Percentiles rank a stretch among this genome's conserved stretches.
Conservation (phyloP, 2,329 filamentous ascomycete genomes). For the Neonectria sp. region DNA sequence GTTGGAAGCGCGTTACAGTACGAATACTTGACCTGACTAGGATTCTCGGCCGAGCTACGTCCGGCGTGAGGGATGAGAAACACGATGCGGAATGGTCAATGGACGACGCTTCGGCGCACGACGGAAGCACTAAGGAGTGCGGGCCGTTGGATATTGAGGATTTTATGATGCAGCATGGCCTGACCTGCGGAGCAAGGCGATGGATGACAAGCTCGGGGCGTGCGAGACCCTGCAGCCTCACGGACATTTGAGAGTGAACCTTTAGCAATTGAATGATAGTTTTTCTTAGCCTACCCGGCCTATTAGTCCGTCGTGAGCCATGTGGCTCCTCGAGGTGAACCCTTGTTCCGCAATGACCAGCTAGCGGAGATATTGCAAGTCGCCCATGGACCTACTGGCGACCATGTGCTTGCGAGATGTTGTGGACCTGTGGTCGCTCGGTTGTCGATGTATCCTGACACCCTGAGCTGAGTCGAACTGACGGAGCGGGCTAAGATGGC, state of each 20-base stretch:
- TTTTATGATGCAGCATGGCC: slow-evolving; percentile 29
- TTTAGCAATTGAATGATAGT: slow-evolving; percentile 32
- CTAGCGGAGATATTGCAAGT: slow-evolving; percentile 10
- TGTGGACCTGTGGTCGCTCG: slow-evolving; percentile 9
- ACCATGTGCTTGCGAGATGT: slow-evolving; percentile 12
- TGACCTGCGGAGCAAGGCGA: slow-evolving; percentile 30
- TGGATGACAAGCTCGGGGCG: slow-evolving; percentile 6
- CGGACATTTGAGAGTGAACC: slow-evolving; percentile 14
- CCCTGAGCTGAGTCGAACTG: slow-evolving; percentile 14
- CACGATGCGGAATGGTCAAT: not conserved
- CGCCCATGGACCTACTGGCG: slow-evolving; percentile 2
- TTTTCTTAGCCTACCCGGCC: slow-evolving; percentile 13
- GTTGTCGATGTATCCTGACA: slow-evolving; percentile 19
- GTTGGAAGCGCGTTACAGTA: slow-evolving; percentile 1
- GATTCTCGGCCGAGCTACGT: slow-evolving; percentile 15
- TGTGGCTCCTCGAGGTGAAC: slow-evolving; percentile 24
- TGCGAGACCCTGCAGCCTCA: slow-evolving; percentile 24
- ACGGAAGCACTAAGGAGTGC: slow-evolving; percentile 13
- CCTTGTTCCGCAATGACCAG: slow-evolving; percentile 27
- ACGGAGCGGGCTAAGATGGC: slow-evolving; percentile 1
- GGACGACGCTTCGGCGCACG: slow-evolving; percentile 15
- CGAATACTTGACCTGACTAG: not conserved
- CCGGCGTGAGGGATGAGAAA: slow-evolving; percentile 3
- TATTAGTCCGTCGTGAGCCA: slow-evolving; percentile 10
- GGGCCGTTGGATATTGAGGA: slow-evolving; percentile 23